Evolutionary conservation across 192 early-diverging fungal genomes (phyloP), one percentile per base, ranked within the genome.

Genomic region (Coemansia sp.): DNA sequence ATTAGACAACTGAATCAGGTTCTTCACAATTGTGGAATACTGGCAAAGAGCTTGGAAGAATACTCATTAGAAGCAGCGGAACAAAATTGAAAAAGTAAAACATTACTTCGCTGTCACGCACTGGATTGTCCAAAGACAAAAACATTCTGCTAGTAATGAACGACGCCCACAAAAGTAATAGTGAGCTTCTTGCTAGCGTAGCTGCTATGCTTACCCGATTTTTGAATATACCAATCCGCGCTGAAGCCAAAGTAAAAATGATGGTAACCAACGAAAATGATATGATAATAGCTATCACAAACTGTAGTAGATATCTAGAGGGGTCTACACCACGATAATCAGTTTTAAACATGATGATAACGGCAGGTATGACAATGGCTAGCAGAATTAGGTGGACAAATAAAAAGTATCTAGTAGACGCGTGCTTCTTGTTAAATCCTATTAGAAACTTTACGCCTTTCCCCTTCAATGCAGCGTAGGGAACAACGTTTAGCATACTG

Each of bases 151-250:
- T 33, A 2, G 66, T 63, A 63, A 51, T 61, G 8, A 55, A 78
- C 10, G 55, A 38, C n/a, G 67, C 71, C 77, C 77, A 78, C 63
- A 73, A 0, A 0, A 64, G 51, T 7, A 78, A 13, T 13, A 78
- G 59, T 22, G 40, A 33, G 5, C 55, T 16, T 1, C 55, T 31
- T 16, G 29, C 55, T 6, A 59, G 5, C 29, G 55, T 33, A 29
- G 7, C 55, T 8, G 5, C 31, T 0, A 59, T 4, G n/a, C 1
- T 34, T 6, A 59, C 0, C 29, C 55, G 8, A 7, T 33, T 31
- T 15, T 5, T 34, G 16, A 33, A 15, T 5, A 33, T 7, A 1
- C 11, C 13, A 8, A 33, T 59, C 5, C 55, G 16, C 3, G 13
- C 3, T 5, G 6, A 9, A 12, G 10, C 31, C 27, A 34, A 29